Base-by-base conservation (phyloP, 768 basidiomycete genomes). In the Coprinopsis sp. region DNA sequence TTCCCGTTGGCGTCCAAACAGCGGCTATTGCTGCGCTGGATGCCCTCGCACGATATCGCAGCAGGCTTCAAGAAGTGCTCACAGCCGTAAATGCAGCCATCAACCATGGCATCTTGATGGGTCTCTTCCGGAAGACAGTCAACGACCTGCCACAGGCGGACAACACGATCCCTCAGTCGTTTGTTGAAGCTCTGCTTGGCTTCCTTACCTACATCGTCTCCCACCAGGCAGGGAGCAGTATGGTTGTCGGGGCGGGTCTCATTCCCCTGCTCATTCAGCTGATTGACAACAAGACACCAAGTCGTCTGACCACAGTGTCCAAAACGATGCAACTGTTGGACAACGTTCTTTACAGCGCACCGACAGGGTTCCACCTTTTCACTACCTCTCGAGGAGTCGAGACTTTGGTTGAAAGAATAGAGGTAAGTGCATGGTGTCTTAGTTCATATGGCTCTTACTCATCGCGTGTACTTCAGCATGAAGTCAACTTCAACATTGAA, bases 101-200 rank as follows among this genome's bases (percentile, higher is more conserved):
- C 45, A 96, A 92, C 57, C 96, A 98, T 59, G 96, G 96, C 11
- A 85, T 92, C 31, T 64, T 99, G 21, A 91, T 98, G 84, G 84
- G 87, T 23, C 71, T 93, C 28, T 74, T 97, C 45, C 80, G 93
- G 51, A 85, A 82, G 65, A 87, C 88, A 19, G 84, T 91, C 14
- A 62, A 73, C 14, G 86, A 91, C 50, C 79, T 92, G 18, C 73
- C 77, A 44, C 77, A 77, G 47, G 72, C 82, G 1, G 76, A 82
- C 19, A 87, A 81, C 25, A 79, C 66, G 19, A 65, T 85, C 24
- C 82, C 84, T 8, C 84, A 87, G 44, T 74, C 84, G 1, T 88
- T 89, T 53, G 74, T 87, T 27, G 96, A 99, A 44, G 84, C 92
- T 0, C 67, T 96, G 25, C 65, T 97, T 47, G 81, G 82, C 22